Percentiles rank a stretch among this genome's conserved stretches.
Conservation (phyloP, 2,329 filamentous ascomycete genomes). For the Nothopassalora personata region DNA sequence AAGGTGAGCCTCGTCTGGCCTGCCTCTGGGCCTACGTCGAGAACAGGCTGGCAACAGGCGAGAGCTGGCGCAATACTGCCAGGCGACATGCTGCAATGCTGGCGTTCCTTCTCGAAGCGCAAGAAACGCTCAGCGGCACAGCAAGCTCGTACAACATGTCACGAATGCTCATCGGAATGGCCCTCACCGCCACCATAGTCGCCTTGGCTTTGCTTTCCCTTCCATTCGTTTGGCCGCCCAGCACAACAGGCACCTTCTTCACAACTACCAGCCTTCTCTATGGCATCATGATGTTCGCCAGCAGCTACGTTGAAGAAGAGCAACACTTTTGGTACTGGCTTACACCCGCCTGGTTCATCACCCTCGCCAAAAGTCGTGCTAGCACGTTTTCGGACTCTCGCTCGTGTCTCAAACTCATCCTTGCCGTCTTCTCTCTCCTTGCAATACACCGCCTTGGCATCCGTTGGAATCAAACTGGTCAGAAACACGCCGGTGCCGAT, state of each 20-base stretch:
- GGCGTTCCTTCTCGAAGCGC: constrained; percentile 64
- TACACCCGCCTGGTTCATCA: constrained; percentile 59
- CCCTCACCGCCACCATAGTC: constrained; percentile 40
- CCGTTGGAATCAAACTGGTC: constrained; percentile 94
- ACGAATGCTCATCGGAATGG: constrained; percentile 50
- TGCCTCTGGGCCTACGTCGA: constrained; percentile 21
- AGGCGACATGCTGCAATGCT: constrained; percentile 16
- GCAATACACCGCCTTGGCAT: constrained; percentile 61
- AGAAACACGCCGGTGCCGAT: constrained; percentile 86
- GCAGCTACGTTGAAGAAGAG: constrained; percentile 96
- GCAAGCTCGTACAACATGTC: constrained; percentile 85
- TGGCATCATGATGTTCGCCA: constrained; percentile 91
- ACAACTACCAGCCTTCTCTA: constrained; percentile 48
- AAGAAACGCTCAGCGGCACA: constrained; percentile 77
- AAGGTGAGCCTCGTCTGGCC: constrained; percentile 21
- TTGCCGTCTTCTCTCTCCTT: constrained; percentile 42
- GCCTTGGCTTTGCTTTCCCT: constrained; percentile 33
- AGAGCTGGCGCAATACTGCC: not conserved
- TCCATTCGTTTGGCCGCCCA: constrained; percentile 30
- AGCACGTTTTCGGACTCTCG: not conserved
- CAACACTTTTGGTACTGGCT: constrained; percentile 99
- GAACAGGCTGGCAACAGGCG: not conserved
- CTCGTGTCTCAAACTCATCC: constrained; percentile 4
- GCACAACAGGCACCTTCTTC: constrained; percentile 43
- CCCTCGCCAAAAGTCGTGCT: constrained; percentile 28